A percentile compares a stretch with the other conserved stretches of the same genome.
These are phyloP conservation scores for Zizania latifolia DNA, from an alignment of 176 grass and related monocot species.

Conservation along the genomic window DNA sequence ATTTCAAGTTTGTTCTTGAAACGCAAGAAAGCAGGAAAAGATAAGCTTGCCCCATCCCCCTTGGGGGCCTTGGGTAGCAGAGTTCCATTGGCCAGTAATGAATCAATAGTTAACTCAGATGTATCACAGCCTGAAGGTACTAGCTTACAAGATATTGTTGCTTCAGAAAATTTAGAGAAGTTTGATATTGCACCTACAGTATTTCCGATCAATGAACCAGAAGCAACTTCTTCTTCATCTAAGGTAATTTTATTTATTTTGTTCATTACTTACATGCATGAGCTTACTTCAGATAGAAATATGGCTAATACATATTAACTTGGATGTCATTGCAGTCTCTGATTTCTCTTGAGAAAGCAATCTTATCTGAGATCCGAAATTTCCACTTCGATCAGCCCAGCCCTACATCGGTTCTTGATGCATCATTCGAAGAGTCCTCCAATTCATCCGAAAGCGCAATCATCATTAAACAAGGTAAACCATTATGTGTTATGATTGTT, in stretches of 20 bases:
- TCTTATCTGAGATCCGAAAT: slow-evolving; percentile 38
- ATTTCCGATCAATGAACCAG: slow-evolving; percentile 26
- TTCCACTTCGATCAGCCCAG: slow-evolving; percentile 69
- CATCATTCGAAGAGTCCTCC: slow-evolving; percentile 52
- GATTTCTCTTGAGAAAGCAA: slow-evolving; percentile 36
- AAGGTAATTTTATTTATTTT: slow-evolving; percentile 28
- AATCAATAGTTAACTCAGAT: neutral
- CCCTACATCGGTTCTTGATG: slow-evolving; percentile 93
- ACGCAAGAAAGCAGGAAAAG: slow-evolving; percentile 58
- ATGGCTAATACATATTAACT: neutral
- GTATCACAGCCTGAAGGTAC: neutral
- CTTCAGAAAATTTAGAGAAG: slow-evolving; percentile 24
- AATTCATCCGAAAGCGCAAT: slow-evolving; percentile 41
- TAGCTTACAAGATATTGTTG: slow-evolving; percentile 2
- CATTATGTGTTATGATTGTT: neutral
- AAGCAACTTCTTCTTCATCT: slow-evolving; percentile 17
- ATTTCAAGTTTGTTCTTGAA: slow-evolving; percentile 77
- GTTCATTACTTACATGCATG: neutral
- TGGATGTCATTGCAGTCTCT: slow-evolving; percentile 36
- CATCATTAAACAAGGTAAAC: slow-evolving; percentile 52
- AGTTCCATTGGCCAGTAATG: neutral
- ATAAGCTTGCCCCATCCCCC: slow-evolving; percentile 40
- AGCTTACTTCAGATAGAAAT: slow-evolving; percentile 4
- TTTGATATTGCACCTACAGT: slow-evolving; percentile 7
- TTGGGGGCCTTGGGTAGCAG: slow-evolving; percentile 15